phyloP scores from a whole-genome alignment of 768 basidiomycete species.

The Kwoniella mangroviensis region DNA sequence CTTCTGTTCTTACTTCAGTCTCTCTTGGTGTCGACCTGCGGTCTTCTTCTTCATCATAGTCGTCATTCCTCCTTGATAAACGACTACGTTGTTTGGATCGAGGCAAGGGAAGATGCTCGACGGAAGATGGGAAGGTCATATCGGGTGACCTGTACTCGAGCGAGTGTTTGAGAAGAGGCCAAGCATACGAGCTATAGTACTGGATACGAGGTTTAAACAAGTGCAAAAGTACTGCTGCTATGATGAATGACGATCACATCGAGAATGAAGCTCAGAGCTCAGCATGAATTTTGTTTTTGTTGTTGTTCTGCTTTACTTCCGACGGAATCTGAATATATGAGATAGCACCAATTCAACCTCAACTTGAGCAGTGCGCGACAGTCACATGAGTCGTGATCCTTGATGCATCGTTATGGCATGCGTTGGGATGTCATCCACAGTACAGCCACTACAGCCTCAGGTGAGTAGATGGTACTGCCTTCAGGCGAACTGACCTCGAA shows the following conservation, averaged over 20 bases:
- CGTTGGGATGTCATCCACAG: no score
- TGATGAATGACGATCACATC: not conserved
- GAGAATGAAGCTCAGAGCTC: not conserved
- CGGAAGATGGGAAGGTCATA: conserved; percentile 26
- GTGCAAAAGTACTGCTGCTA: no score
- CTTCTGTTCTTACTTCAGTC: not conserved
- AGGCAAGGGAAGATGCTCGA: conserved; percentile 20
- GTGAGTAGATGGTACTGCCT: no score
- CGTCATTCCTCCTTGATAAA: not conserved
- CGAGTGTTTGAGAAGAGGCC: not conserved
- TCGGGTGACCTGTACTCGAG: not conserved
- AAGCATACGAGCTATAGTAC: not conserved
- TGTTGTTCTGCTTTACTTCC: not conserved
- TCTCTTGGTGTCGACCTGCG: not conserved
- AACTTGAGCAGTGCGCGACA: no score
- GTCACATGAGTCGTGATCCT: no score
- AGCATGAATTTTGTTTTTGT: conserved; percentile 1
- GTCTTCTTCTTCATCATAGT: no score
- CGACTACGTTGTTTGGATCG: conserved; percentile 9
- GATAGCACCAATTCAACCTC: no score
- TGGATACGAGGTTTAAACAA: no score
- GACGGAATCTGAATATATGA: not conserved
- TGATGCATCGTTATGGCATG: no score
- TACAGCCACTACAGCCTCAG: no score
- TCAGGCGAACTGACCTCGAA: not conserved